phyloP scores from a whole-genome alignment of 495 filamentous ascomycete species.

The Lichenothelia convexa region DNA sequence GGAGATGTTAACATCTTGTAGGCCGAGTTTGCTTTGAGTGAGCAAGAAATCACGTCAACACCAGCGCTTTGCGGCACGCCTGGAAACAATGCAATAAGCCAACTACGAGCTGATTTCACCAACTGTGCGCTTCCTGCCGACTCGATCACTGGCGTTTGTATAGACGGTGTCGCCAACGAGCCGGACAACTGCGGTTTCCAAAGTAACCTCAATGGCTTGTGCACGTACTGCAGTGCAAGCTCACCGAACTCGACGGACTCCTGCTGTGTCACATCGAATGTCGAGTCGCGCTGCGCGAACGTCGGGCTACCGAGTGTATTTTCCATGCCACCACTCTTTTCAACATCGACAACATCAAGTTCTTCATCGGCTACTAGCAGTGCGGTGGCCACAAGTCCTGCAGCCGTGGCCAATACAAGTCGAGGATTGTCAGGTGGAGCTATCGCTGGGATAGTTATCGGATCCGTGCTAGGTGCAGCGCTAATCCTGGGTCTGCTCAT shows the following conservation, averaged over 20 bases:
- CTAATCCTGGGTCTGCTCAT: slow-evolving; percentile 46
- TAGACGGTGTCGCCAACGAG: slow-evolving; percentile 63
- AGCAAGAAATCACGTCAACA: slow-evolving; percentile 66
- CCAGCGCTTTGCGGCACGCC: slow-evolving; percentile 49
- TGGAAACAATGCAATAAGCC: slow-evolving; percentile 40
- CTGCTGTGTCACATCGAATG: slow-evolving; percentile 74
- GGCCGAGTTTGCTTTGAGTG: slow-evolving; percentile 73
- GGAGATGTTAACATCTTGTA: slow-evolving; percentile 19
- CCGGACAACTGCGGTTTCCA: slow-evolving; percentile 74
- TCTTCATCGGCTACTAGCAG: slow-evolving; percentile 27
- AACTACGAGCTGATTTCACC: slow-evolving; percentile 84
- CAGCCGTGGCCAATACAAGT: slow-evolving; percentile 7
- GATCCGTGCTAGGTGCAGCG: slow-evolving; percentile 52
- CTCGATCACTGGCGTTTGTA: slow-evolving; percentile 56
- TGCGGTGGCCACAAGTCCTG: slow-evolving; percentile 22
- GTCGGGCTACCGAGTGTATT: slow-evolving; percentile 61
- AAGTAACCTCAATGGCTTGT: slow-evolving; percentile 65
- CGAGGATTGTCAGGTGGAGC: slow-evolving; percentile 56
- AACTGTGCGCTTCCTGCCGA: slow-evolving; percentile 68
- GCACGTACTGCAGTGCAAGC: slow-evolving; percentile 64
- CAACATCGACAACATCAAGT: slow-evolving; percentile 25
- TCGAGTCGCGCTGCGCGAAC: slow-evolving; percentile 45
- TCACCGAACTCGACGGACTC: slow-evolving; percentile 86
- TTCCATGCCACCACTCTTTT: slow-evolving; percentile 47
- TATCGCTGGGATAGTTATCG: slow-evolving; percentile 83